phyloP scores from a whole-genome alignment of 306 rosid genomes.

The Cucurbita ficifolia region DNA sequence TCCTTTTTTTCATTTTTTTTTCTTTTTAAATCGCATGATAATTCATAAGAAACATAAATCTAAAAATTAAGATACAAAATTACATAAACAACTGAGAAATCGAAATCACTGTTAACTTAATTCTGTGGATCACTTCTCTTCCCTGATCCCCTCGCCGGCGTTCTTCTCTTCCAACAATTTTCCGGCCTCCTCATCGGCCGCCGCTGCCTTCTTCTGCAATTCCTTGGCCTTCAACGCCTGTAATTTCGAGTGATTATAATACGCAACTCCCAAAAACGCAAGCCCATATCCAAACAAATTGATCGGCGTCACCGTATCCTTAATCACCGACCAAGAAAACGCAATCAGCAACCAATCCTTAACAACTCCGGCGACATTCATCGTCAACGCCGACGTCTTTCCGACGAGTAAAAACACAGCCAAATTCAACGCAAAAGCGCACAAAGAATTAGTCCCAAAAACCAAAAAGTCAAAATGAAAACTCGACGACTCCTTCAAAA shows the following conservation, averaged over 20 bases:
- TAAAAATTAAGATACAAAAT: background rate
- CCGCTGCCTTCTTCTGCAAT: slow-evolving; percentile 33
- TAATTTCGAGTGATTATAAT: slow-evolving; percentile 54
- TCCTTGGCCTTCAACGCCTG: slow-evolving; percentile 57
- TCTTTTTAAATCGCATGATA: background rate
- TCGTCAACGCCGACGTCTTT: slow-evolving; percentile 55
- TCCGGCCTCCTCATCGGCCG: slow-evolving; percentile 40
- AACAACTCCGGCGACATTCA: slow-evolving; percentile 68
- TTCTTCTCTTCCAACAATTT: slow-evolving; percentile 39
- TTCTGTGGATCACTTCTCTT: slow-evolving; percentile 37
- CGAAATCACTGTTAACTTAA: background rate
- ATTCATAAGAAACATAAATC: background rate
- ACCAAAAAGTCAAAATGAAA: slow-evolving; percentile 35
- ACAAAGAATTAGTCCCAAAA: slow-evolving; percentile 51
- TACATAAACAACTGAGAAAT: background rate
- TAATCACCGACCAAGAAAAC: slow-evolving; percentile 57
- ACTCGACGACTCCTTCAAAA: slow-evolving; percentile 29
- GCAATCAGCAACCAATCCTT: slow-evolving; percentile 67
- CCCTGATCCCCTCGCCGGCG: slow-evolving; percentile 30
- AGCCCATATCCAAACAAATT: slow-evolving; percentile 60
- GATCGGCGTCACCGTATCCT: slow-evolving; percentile 51
- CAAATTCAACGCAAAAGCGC: slow-evolving; percentile 52
- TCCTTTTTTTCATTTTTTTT: background rate
- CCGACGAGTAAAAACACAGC: slow-evolving; percentile 63
- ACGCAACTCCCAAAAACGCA: slow-evolving; percentile 53